Evolutionary conservation across 768 basidiomycete species (phyloP).

Genomic region (Tulasnella sp.): DNA sequence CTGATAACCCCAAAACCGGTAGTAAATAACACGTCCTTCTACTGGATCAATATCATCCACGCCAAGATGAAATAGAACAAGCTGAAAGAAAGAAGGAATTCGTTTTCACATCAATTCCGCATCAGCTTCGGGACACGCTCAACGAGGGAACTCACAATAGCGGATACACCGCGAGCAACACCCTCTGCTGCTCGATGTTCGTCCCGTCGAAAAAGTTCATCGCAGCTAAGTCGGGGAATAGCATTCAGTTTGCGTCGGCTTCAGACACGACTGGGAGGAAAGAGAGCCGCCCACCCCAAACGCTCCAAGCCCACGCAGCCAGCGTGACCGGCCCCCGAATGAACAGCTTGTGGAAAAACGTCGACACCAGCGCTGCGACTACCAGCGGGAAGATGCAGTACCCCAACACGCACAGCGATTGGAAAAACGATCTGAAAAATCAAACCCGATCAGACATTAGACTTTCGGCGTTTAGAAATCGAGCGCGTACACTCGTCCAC

Average conservation of each 20-base stretch:
- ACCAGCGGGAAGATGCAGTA: constrained; percentile 93
- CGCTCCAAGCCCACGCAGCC: constrained; percentile 88
- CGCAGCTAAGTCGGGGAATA: constrained; percentile 62
- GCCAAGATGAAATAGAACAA: constrained; percentile 90
- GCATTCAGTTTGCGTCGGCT: no score
- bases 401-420: constrained; percentile 86
- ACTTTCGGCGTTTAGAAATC: not conserved
- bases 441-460: no score
- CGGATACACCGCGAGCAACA: constrained; percentile 92
- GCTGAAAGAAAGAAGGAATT: constrained; percentile 27
- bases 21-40: not conserved
- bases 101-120: not conserved
- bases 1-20: not conserved
- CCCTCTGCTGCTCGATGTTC: constrained; percentile 80
- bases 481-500: constrained; percentile 51
- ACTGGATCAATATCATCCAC: constrained; percentile 95
- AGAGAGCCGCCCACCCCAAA: constrained; percentile 96
- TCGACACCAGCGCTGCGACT: constrained; percentile 77
- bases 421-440: constrained; percentile 94
- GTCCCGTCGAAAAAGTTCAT: constrained; percentile 95
- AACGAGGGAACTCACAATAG: constrained; percentile 50
- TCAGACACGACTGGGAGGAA: no score
- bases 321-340: constrained; percentile 78
- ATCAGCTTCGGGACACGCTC: no score
- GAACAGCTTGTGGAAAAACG: constrained; percentile 76